Base-by-base conservation (phyloP, 768 basidiomycete genomes). In the Calocybe gangraenosa region DNA sequence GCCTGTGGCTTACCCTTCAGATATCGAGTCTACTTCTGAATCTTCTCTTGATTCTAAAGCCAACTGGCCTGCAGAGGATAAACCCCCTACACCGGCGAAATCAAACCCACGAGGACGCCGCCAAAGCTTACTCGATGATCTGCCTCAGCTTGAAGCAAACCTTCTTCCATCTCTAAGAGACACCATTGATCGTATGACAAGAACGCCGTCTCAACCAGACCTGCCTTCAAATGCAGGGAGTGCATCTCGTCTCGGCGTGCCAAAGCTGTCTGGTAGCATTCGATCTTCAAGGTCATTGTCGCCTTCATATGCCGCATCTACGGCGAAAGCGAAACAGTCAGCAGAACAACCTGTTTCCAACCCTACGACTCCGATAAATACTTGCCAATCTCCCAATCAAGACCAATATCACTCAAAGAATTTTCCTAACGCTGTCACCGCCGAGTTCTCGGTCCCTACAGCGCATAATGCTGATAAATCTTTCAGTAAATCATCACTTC, bases 181-280 rank as follows among this genome's bases (percentile, higher is more conserved):
- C 45, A 89, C 86, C 0, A 74, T 89, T 30, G 76, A 82, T 53
- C 75, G 78, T 37, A 89, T 88, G 86, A 88, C 86, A 2, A 67
- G 73, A 41, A 65, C 72, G 11, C 76, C 78, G 1, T 68, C 68
- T 32, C 63, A 63, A 45, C 43, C 46, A 48, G 47, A 51, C 9
- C 23, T 53, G 8, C 38, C 46, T 13, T 28, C 45, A 38, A 21
- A 25, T 23, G 15, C 21, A 25, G 46, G 9, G 37, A 41, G 37
- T 30, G 22, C 34, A 44, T 44, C 42, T 25, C 47, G 45, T 34
- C 45, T 55, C 20, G 47, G 36, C 5, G 40, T 47, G 36, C 46
- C 47, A 23, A 47, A 40, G 19, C 40, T 30, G 2, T 48, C 46
- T 19, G 44, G 39, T 9, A 19, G 22, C 3, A 38, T 25, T 7